Base-by-base conservation (phyloP, 805 yeast species). In the Pichia kluyveri region DNA sequence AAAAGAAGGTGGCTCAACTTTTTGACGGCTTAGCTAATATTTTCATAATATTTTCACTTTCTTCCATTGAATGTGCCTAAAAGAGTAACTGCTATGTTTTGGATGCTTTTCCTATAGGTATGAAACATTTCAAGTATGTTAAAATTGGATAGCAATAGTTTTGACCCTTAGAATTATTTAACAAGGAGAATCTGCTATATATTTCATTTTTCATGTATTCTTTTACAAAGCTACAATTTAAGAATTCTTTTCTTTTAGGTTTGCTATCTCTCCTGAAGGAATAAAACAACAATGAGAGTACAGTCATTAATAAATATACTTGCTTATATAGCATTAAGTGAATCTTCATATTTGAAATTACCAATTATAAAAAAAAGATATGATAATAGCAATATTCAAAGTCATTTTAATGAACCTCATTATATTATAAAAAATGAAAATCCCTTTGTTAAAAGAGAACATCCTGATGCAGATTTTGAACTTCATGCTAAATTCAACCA, bases 401-500 rank as follows among this genome's bases (percentile, higher is more conserved):
- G n/a, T 23, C 7, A 11, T 18, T 19, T 38, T 12, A 19, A 23
- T 12, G 17, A 41, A 14, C 44, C 47, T 4, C 42, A 48, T 32
- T 18, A 8, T 23, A 37, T 44, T n/a, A 14, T 44, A 10, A 18
- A 10, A 40, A 41, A 45, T 34, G 34, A n/a, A 17, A 38, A 48
- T 28, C 41, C 17, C 9, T 26, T 38, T 8, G 42, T 34, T 2
- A 49, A 46, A 39, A 46, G 50, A 28, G 41, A 42, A 14, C 34
- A 36, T 23, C 15, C 36, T 3, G 44, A 47, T 11, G 47, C 43
- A 1, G n/a, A 23, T 12, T 34, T 47, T 18, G 38, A 40, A 26
- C 26, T 40, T 12, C 47, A 45, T 5, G 19, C 38, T 4, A 46
- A 38, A 27, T 51, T 46, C 30, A 44, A 46, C 31, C 52, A 51